Percentiles rank a stretch among this genome's conserved stretches.
phyloP scores from a whole-genome alignment of 441 rosid genomes.

The Raphanus hybrid region DNA sequence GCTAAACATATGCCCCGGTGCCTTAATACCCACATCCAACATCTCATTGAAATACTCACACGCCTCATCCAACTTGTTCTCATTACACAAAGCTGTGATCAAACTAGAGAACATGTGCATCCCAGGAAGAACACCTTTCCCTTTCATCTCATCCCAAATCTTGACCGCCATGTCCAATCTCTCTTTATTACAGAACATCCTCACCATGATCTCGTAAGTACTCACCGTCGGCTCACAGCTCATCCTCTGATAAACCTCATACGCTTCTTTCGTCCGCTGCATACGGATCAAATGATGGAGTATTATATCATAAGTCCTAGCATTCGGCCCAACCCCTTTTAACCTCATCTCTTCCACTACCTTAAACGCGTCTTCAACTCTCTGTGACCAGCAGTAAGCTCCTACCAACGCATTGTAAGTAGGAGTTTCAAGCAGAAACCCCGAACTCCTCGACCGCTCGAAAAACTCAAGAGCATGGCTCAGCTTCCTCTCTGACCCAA shows the following conservation, averaged over 20 bases:
- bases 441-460: conserved; percentile 54
- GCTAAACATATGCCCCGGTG: conserved; percentile 74
- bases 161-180: conserved; percentile 63
- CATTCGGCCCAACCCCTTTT: conserved; percentile 61
- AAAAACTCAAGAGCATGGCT: conserved; percentile 66
- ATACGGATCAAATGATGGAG: conserved; percentile 69
- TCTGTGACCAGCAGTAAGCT: conserved; percentile 71
- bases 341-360: conserved; percentile 70
- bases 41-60: conserved; percentile 81
- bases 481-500: conserved; percentile 70
- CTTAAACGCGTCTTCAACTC: conserved; percentile 56
- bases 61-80: conserved; percentile 67
- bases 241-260: conserved; percentile 63
- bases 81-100: conserved; percentile 63
- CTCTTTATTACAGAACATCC: conserved; percentile 78
- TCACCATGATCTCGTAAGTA: conserved; percentile 76
- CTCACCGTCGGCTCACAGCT: conserved; percentile 68
- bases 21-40: conserved; percentile 83
- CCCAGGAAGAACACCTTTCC: conserved; percentile 73
- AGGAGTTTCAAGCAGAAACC: conserved; percentile 65
- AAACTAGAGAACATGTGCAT: conserved; percentile 85
- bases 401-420: conserved; percentile 85
- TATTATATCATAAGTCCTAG: conserved; percentile 79
- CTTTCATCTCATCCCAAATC: conserved; percentile 79
- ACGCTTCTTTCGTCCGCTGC: conserved; percentile 59